Base-by-base conservation (phyloP, 768 basidiomycete genomes). In the Amanita polypyramis region DNA sequence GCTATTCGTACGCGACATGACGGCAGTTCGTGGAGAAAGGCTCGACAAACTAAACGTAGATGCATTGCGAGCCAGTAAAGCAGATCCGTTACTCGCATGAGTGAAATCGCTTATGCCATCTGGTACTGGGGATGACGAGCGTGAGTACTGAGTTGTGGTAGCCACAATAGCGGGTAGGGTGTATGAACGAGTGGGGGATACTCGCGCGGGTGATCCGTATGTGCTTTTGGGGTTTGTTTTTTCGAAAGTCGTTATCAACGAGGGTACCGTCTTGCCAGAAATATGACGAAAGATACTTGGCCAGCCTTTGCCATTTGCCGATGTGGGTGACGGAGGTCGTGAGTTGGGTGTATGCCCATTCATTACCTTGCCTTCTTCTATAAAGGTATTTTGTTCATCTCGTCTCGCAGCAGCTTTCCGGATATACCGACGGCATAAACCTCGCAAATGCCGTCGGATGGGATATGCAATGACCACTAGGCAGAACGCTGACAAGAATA, bases 21-120 rank as follows among this genome's bases (percentile, higher is more conserved):
- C 60, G 14, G 49, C 54, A 47, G 55, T 64, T 41, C 80, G 70
- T 36, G 81, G 70, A 27, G 70, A 63, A 50, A 78, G 58, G n/a
- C 65, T 68, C 32, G 76, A 69, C 34, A 85, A 58, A 58, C 74
- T 85, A 60, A 79, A 72, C 61, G 79, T 75, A 3, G 83, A 85
- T 6, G 72, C 69, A 53, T 84, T 86, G 54, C 80, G 69, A 54
- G 75, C 72, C 45, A 76, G 66, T 42, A 75, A 60, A 19, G 67
- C 66, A 50, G 69, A 62, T 62, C 23, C 40, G 40, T 27, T 27
- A 42, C 27, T 41, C 40, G 23, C 7, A 37, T 17, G 9, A 20
- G 66, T 57, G 59, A 65, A 58, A 54, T 52, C 54, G 49, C 55
- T 51, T 51, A 53, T 49, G 43, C 54, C 51, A n/a, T 55, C 60